Evolutionary conservation across 495 filamentous ascomycete genomes (phyloP), one percentile per base, ranked within the genome.

Genomic region (Hyphodiscus hymeniophilus): DNA sequence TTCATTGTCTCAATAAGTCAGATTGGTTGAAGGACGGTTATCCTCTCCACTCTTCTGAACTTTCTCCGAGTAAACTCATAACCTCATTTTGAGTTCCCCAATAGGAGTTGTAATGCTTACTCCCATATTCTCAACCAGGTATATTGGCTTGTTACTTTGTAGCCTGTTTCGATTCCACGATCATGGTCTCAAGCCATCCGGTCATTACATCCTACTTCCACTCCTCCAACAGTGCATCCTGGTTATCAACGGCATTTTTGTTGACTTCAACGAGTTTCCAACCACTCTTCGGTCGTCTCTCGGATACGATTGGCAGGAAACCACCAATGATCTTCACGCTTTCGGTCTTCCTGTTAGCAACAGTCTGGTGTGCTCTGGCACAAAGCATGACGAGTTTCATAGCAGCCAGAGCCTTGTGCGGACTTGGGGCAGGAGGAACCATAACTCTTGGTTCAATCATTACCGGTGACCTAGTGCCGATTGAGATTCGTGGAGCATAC

Each of bases 111-210:
- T n/a, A n/a, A n/a, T n/a, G n/a, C n/a, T n/a, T n/a, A n/a, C n/a
- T n/a, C n/a, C n/a, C n/a, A n/a, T n/a, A n/a, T n/a, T n/a, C n/a
- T n/a, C n/a, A n/a, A n/a, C n/a, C n/a, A n/a, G 73, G 70, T 3
- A 59, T 77, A 16, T 28, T 50, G 47, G 44, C 71, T 0, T 18
- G 16, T 3, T 35, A 49, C 36, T 59, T 52, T 16, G 48, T 59
- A 0, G 42, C 52, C 5, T 70, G 66, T 51, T 89, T 89, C 59
- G 86, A 91, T 65, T 72, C 73, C 22, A 89, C 85, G 6, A 72
- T 89, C 55, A 89, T 91, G 84, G 84, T 85, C 0, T 87, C 84
- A 1, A 83, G 75, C 36, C 85, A 91, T 62, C 86, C 85, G 7
- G 82, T 87, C 26, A 88, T 91, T 43, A 89, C 85, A 0, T 86